These are phyloP conservation scores for Agrocybe praecox DNA, from an alignment of 768 basidiomycete species.

Conservation along the genomic window DNA sequence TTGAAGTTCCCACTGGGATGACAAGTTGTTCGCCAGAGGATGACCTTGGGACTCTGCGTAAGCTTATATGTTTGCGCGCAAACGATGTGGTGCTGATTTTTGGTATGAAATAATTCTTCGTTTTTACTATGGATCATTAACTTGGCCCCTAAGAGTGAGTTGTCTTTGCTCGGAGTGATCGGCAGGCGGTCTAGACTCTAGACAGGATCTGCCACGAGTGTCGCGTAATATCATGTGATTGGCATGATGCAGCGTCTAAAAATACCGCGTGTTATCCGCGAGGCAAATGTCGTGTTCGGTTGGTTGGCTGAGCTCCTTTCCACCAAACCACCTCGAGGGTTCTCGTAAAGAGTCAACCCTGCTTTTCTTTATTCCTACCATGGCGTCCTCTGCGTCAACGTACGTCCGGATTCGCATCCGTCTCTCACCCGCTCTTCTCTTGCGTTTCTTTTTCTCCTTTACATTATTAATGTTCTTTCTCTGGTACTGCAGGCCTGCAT, in stretches of 20 bases:
- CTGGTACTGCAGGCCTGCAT: slow-evolving; percentile 4
- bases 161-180: too few relatives aligned
- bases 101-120: too few relatives aligned
- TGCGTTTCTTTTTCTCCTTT: not conserved
- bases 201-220: not conserved
- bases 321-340: slow-evolving; percentile 1
- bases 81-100: too few relatives aligned
- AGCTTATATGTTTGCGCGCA: too few relatives aligned
- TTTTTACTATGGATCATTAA: too few relatives aligned
- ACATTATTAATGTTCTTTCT: slow-evolving; percentile 4
- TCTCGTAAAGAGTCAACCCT: not conserved
- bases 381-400: slow-evolving; percentile 15
- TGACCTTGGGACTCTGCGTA: too few relatives aligned
- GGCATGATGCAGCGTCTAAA: slow-evolving; percentile 7
- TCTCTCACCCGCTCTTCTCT: slow-evolving; percentile 5
- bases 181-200: too few relatives aligned
- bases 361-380: slow-evolving; percentile 7
- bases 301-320: slow-evolving; percentile 14
- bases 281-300: slow-evolving; percentile 2
- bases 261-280: slow-evolving; percentile 20
- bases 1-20: too few relatives aligned
- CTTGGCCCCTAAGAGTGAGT: too few relatives aligned
- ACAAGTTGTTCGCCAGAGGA: too few relatives aligned
- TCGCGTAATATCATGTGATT: not conserved
- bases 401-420: slow-evolving; percentile 9